These are phyloP conservation scores for Suillus subaureus DNA, from an alignment of 768 basidiomycete genomes.

Conservation along the genomic window DNA sequence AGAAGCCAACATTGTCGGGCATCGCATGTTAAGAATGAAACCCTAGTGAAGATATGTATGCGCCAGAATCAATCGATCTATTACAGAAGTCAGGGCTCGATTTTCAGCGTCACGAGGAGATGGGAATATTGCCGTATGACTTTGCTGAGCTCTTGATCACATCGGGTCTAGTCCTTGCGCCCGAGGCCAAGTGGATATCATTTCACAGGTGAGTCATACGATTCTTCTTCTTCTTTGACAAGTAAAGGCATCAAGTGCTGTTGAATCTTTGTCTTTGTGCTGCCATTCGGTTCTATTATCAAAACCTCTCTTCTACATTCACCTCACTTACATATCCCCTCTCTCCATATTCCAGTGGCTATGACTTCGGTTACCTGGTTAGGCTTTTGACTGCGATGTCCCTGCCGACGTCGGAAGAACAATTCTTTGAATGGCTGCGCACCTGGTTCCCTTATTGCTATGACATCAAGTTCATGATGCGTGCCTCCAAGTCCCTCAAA, in stretches of 20 bases:
- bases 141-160: constrained; percentile 98
- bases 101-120: constrained; percentile 89
- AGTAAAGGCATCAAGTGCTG: not conserved
- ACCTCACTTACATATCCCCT: not conserved
- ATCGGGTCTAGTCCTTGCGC: constrained; percentile 86
- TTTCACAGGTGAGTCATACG: constrained; percentile 82
- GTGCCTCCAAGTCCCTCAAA: constrained; percentile 75
- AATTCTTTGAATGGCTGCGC: constrained; percentile 83
- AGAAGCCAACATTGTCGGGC: not conserved
- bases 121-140: constrained; percentile 89
- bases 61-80: constrained; percentile 95
- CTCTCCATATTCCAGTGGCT: constrained; percentile 62
- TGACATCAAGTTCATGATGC: constrained; percentile 97
- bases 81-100: constrained; percentile 95
- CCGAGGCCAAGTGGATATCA: constrained; percentile 94
- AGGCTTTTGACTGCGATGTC: constrained; percentile 88
- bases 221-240: not conserved
- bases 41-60: constrained; percentile 94
- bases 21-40: not conserved
- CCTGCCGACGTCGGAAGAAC: constrained; percentile 84
- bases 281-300: not conserved
- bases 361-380: constrained; percentile 98
- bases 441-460: constrained; percentile 97
- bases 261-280: not conserved
- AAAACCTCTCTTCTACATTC: not conserved